Percentiles rank a stretch among this genome's conserved stretches.
Conservation (phyloP, 352 stramenopile genomes). For the Thalassiosira hispida region DNA sequence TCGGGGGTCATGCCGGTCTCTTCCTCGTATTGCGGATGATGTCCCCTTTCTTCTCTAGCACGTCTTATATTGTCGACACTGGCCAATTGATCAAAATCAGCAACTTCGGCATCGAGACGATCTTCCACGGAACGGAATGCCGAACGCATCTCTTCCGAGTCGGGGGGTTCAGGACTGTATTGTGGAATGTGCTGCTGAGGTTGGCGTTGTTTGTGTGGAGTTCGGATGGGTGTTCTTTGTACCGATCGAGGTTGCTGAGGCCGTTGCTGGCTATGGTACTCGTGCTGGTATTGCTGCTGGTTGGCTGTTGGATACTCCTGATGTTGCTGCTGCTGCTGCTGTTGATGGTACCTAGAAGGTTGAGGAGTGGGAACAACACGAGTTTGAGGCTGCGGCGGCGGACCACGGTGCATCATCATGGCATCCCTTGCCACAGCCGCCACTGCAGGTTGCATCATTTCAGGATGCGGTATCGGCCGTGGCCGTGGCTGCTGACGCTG, state of each 20-base stretch:
- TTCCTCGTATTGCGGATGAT: too few species aligned
- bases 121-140: neutral
- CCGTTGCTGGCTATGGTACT: neutral
- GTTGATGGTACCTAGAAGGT: neutral
- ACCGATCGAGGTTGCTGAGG: neutral
- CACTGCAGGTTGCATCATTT: too few species aligned
- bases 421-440: too few species aligned
- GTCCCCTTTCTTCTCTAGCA: neutral
- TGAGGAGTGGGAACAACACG: neutral
- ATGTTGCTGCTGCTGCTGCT: neutral
- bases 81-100: neutral
- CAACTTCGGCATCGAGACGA: neutral
- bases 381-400: neutral
- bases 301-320: too few species aligned
- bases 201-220: neutral
- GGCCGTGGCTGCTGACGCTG: too few species aligned
- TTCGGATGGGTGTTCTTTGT: neutral
- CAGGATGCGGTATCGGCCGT: too few species aligned
- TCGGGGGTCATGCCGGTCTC: too few species aligned
- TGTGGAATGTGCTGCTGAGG: neutral
- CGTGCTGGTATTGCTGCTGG: neutral
- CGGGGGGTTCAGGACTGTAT: neutral
- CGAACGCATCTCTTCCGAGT: neutral
- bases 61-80: neutral
- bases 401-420: too few species aligned